Evolutionary conservation across 1,284 basidiomycete genomes (phyloP), one percentile per base, ranked within the genome.

Genomic region (Kwoniella shivajii): DNA sequence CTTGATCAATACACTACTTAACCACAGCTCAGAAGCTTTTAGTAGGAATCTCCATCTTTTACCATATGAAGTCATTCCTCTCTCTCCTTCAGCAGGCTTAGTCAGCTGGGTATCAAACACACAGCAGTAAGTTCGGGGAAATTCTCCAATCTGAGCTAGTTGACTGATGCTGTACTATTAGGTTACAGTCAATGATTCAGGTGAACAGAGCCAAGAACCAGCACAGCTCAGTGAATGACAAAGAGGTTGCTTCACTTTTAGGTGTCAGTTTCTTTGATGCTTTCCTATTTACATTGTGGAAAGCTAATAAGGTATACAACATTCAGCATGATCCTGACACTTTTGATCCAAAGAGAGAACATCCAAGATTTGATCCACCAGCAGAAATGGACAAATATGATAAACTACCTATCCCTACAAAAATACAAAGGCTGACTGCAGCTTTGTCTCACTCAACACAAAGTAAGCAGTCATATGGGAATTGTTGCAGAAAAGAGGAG

Each of bases 51-150:
- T 76, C 6, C 72, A 75, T 50, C 47, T 72, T 13, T 43, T 72
- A 43, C 71, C 72, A 1, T 75, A 73, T 55, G 64, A 68, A 50
- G 74, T 74, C 7, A 66, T 74, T 9, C 74, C 74, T 3, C 60
- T 76, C 0, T 68, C 67, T 2, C 71, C 68, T 6, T 65, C 66
- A 22, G 69, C 72, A 1, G 74, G 73, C 0, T 54, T 76, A 14
- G 49, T 73, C 11, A 67, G 63, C 54, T 76, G 74, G 74, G 70
- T 76, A 1, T 43, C 66, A 6, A 73, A 76, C 44, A 76, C 74
- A 1, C 69, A 72, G 45, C 73, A 72, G 63, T 69, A 42, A 52
- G 71, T 66, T 36, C 24, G 27, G 14, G 1, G 10, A 39, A 33
- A 26, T 16, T 34, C n/a, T 24, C 18, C 7, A 31, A 14, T 36